Evolutionary conservation across 495 filamentous ascomycete species (phyloP).

Genomic region (Penicillium soppii): DNA sequence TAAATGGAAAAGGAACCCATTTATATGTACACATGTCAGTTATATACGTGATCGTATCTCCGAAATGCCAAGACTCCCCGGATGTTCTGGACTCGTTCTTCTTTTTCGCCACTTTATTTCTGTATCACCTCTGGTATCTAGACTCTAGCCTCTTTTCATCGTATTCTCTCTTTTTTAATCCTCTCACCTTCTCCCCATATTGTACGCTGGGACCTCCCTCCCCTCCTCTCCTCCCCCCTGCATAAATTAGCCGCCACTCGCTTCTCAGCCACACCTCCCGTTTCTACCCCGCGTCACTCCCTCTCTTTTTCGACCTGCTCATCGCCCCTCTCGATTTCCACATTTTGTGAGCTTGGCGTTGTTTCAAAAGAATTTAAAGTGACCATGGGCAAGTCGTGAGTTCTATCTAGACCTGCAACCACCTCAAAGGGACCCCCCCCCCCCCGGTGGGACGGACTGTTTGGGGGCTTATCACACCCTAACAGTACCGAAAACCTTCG

Average conservation of each 20-base stretch:
- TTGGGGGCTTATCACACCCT: background rate
- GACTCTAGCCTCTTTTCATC: no score
- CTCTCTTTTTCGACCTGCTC: conserved; percentile 2
- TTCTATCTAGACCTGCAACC: conserved; percentile 10
- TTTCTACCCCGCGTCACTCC: conserved; percentile 25
- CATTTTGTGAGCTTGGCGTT: background rate
- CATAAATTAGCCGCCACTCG: conserved; percentile 6
- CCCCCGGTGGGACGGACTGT: background rate
- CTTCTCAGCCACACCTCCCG: conserved; percentile 26
- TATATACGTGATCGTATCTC: conserved; percentile 2
- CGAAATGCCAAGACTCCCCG: conserved; percentile 15
- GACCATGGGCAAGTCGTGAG: conserved; percentile 50
- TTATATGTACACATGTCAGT: background rate
- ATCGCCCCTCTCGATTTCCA: conserved; percentile 2
- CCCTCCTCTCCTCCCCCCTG: no score
- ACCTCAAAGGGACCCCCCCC: background rate
- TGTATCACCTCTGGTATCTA: conserved; percentile 2
- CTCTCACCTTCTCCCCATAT: background rate
- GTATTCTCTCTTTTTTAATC: background rate
- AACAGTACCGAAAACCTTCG: background rate
- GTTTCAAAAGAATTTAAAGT: conserved; percentile 8
- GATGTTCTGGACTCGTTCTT: conserved; percentile 18
- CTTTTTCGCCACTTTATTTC: conserved; percentile 9
- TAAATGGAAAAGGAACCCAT: background rate
- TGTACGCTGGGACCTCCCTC: background rate